A percentile compares a stretch with the other conserved stretches of the same genome.
These are phyloP conservation scores for Pseudisothecium myosuroides DNA, from an alignment of 225 moss, liverwort and hornwort genomes.

Conservation along the genomic window DNA sequence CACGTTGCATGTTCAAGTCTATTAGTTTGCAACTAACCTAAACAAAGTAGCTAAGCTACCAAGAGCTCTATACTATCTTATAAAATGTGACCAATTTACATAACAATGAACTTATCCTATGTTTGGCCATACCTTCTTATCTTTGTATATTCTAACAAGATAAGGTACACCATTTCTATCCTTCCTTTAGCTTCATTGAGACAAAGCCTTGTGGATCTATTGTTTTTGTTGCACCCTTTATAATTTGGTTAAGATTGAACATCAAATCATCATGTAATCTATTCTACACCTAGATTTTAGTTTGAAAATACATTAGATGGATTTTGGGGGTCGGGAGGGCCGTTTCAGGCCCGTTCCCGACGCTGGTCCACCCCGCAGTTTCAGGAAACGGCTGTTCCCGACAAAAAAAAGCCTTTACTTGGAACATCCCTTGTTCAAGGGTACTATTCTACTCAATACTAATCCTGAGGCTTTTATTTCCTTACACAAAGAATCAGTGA, in stretches of 20 bases:
- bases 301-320: neutral
- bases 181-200: neutral
- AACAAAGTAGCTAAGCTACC: neutral
- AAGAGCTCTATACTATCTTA: neutral
- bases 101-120: too few species aligned
- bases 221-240: fast-evolving
- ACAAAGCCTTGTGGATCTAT: neutral
- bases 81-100: neutral
- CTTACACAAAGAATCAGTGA: too few species aligned
- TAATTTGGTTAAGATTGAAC: neutral
- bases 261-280: neutral
- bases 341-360: too few species aligned
- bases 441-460: too few species aligned
- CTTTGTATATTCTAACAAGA: neutral
- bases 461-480: too few species aligned
- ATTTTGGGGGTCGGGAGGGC: too few species aligned
- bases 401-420: too few species aligned
- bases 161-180: neutral
- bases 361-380: too few species aligned
- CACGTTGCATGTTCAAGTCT: neutral
- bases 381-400: too few species aligned
- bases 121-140: neutral
- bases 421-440: too few species aligned
- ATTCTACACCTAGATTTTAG: neutral
- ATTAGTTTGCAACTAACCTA: neutral